These are phyloP conservation scores for Apiotrichum gracile DNA, from an alignment of 1,284 basidiomycete genomes.

Conservation along the genomic window DNA sequence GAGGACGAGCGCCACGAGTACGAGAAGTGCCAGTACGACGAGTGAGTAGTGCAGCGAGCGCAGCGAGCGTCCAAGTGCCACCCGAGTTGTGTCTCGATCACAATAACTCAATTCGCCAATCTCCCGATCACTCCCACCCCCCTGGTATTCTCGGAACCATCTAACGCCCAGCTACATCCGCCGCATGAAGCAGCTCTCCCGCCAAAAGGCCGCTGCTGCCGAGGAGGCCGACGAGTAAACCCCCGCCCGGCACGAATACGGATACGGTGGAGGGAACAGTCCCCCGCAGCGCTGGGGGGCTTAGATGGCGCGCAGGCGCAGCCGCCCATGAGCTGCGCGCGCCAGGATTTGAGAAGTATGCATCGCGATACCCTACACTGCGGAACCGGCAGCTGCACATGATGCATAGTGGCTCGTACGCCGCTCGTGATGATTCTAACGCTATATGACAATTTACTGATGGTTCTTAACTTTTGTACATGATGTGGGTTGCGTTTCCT, in stretches of 20 bases:
- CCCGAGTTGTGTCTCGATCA: no score
- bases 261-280: no score
- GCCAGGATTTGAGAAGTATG: constrained; percentile 7
- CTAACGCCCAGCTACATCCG: constrained; percentile 61
- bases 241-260: neutral
- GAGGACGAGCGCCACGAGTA: constrained; percentile 57
- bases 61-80: no score
- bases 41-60: no score
- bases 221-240: constrained; percentile 47
- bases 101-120: no score
- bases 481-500: neutral
- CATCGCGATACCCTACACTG: constrained; percentile 19
- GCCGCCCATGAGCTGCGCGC: neutral
- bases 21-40: constrained; percentile 78
- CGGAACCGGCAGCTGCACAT: no score
- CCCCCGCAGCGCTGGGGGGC: no score
- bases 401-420: neutral
- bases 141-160: neutral
- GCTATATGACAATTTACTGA: no score
- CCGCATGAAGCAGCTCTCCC: constrained; percentile 71
- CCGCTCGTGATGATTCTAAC: neutral
- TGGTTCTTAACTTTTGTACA: no score
- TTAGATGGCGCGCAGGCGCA: neutral
- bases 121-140: no score
- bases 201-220: constrained; percentile 61